Conservation (phyloP, 805 yeast species). For the Torulaspora gathmanii region DNA sequence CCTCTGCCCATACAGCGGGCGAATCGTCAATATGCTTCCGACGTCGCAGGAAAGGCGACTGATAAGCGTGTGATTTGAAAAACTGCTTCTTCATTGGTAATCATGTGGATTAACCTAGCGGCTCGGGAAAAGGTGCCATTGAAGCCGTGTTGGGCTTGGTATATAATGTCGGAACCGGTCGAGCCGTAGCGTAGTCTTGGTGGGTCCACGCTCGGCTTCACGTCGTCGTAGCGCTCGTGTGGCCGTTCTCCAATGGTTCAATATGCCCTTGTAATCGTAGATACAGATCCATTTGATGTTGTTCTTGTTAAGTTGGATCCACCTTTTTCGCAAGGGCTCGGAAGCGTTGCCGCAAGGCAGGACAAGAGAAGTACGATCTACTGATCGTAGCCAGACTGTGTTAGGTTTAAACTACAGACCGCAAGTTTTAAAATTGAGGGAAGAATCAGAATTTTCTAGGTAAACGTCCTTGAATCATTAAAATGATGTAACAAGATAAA, state of each 20-base stretch:
- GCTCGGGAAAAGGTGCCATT: not conserved
- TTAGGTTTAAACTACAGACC: not conserved
- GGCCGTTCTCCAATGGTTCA: not conserved
- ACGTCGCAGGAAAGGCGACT: not conserved
- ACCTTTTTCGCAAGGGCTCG: conserved; percentile 15
- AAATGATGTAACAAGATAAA: conserved; percentile 38
- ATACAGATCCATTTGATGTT: conserved; percentile 13
- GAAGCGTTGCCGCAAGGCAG: not conserved
- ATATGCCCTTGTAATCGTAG: conserved; percentile 19
- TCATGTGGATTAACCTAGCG: too few species aligned
- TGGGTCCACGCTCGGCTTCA: not conserved
- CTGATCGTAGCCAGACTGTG: not conserved
- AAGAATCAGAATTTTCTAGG: conserved; percentile 39
- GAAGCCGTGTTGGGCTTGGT: not conserved
- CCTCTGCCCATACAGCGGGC: not conserved
- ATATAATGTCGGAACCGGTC: not conserved
- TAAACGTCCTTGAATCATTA: conserved; percentile 34
- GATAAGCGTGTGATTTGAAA: not conserved
- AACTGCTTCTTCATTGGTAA: too few species aligned
- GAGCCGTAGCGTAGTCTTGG: not conserved
- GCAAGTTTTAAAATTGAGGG: conserved; percentile 4
- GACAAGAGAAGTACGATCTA: not conserved
- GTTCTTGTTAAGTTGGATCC: conserved; percentile 11
- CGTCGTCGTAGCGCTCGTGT: too few species aligned
- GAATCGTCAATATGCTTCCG: not conserved